Percentiles rank a stretch among this genome's conserved stretches.
Conservation (phyloP, 225 moss, liverwort and hornwort species). For the Sphagnum tenellum region DNA sequence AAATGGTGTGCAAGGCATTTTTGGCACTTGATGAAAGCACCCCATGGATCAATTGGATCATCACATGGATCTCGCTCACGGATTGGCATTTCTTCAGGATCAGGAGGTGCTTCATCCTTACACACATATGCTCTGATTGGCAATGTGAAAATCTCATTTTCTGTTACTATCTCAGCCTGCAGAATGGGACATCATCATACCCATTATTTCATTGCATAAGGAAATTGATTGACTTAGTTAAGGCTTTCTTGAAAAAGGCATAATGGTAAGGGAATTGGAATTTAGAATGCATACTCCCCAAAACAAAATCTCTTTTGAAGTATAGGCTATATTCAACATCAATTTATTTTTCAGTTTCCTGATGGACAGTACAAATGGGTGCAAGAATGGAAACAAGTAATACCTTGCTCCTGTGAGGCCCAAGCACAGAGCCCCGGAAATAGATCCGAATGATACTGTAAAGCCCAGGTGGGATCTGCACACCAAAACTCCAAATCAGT, state of each 20-base stretch:
- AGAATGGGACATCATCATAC: not conserved
- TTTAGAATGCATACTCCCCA: no score
- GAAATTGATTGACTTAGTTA: no score
- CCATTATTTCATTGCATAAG: not conserved
- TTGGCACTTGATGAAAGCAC: constrained; percentile 16
- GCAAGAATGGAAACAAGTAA: no score
- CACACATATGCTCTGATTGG: constrained; percentile 30
- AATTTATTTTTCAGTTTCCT: no score
- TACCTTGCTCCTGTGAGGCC: constrained; percentile 40
- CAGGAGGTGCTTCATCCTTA: not conserved
- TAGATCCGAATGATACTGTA: constrained; percentile 40
- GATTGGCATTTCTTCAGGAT: constrained; percentile 1
- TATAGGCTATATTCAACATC: no score
- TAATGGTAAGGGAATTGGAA: no score
- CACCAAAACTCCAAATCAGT: not conserved
- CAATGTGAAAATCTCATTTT: constrained; percentile 31
- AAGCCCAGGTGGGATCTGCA: constrained; percentile 72
- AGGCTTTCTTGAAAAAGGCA: no score
- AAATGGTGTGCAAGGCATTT: constrained; percentile 24
- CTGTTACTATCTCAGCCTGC: constrained; percentile 43
- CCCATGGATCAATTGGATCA: constrained; percentile 32
- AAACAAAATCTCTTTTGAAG: no score
- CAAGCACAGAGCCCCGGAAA: constrained; percentile 57
- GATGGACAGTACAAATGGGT: no score
- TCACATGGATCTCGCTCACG: constrained; percentile 11